A percentile compares a stretch with the other conserved stretches of the same genome.
Evolutionary conservation across 768 basidiomycete species (phyloP).

Genomic region (Phallus indusiatus): DNA sequence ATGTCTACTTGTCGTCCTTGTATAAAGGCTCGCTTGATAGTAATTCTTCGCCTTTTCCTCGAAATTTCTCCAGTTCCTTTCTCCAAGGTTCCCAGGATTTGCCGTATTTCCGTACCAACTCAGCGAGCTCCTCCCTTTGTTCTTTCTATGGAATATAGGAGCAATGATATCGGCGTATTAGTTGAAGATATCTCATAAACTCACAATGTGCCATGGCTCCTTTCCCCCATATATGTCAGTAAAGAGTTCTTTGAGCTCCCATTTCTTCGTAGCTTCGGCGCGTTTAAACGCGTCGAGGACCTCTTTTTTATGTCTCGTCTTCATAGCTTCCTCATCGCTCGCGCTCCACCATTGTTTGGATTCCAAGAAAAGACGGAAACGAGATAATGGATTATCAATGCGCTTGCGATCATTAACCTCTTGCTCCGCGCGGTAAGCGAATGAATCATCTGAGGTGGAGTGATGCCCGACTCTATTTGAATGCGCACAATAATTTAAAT

Average conservation of each 20-base stretch:
- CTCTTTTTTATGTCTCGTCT: conserved; percentile 55
- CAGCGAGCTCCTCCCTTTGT: conserved; percentile 69
- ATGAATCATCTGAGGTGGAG: conserved; percentile 92
- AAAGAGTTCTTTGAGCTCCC: conserved; percentile 72
- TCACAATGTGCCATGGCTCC: conserved; percentile 74
- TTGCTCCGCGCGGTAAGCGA: conserved; percentile 79
- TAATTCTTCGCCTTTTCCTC: conserved; percentile 59
- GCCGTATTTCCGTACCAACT: conserved; percentile 78
- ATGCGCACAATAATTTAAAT: too few relatives aligned
- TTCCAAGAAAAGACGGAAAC: conserved; percentile 82
- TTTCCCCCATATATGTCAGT: conserved; percentile 83
- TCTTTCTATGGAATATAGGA: conserved; percentile 45
- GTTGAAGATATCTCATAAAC: conserved; percentile 21
- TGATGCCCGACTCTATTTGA: conserved; percentile 82
- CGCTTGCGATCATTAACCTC: conserved; percentile 91
- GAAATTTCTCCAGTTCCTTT: conserved; percentile 67
- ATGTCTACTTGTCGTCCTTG: neutral
- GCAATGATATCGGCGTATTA: neutral
- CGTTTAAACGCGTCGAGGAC: conserved; percentile 72
- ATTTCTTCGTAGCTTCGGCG: conserved; percentile 60
- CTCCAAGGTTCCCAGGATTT: conserved; percentile 81
- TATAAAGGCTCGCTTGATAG: neutral
- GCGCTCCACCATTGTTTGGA: conserved; percentile 78
- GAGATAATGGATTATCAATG: conserved; percentile 79
- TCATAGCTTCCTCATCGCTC: conserved; percentile 62